These are phyloP conservation scores for Acacia crassicarpa DNA, from an alignment of 306 rosid genomes.

Conservation along the genomic window DNA sequence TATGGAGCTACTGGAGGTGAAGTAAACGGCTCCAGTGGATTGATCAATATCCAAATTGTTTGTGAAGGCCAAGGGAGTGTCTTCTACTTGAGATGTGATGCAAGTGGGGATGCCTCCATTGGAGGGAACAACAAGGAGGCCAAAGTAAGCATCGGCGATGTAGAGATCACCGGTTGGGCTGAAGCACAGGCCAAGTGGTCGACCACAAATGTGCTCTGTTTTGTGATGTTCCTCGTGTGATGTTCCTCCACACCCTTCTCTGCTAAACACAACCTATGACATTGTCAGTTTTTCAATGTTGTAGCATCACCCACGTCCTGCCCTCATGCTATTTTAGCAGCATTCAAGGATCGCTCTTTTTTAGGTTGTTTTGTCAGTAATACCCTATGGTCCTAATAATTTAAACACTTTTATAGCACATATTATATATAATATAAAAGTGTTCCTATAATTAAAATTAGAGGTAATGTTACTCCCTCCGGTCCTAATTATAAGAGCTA, in stretches of 20 bases:
- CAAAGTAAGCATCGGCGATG: slow-evolving; percentile 79
- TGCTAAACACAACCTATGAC: slow-evolving; percentile 30
- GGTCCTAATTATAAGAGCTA: no score
- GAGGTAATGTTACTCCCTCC: no score
- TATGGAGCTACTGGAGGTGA: slow-evolving; percentile 60
- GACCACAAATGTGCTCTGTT: slow-evolving; percentile 69
- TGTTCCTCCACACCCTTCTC: slow-evolving; percentile 61
- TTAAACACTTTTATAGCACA: no score
- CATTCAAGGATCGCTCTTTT: neutral
- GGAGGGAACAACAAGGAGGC: slow-evolving; percentile 57
- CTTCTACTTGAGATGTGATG: slow-evolving; percentile 27
- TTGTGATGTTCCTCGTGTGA: slow-evolving; percentile 32
- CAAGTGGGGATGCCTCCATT: slow-evolving; percentile 47
- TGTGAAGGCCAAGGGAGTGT: slow-evolving; percentile 43
- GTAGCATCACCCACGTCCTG: neutral
- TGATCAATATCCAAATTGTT: slow-evolving; percentile 70
- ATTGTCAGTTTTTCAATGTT: neutral
- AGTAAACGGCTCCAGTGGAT: slow-evolving; percentile 49
- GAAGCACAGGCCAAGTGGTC: slow-evolving; percentile 73
- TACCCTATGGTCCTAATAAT: no score
- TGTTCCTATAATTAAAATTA: no score
- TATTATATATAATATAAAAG: no score
- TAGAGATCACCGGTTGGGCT: slow-evolving; percentile 48
- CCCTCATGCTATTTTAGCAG: neutral
- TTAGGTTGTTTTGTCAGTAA: neutral